These are phyloP conservation scores for Isabelozyma gotoi DNA, from an alignment of 805 yeast genomes.

Conservation along the genomic window DNA sequence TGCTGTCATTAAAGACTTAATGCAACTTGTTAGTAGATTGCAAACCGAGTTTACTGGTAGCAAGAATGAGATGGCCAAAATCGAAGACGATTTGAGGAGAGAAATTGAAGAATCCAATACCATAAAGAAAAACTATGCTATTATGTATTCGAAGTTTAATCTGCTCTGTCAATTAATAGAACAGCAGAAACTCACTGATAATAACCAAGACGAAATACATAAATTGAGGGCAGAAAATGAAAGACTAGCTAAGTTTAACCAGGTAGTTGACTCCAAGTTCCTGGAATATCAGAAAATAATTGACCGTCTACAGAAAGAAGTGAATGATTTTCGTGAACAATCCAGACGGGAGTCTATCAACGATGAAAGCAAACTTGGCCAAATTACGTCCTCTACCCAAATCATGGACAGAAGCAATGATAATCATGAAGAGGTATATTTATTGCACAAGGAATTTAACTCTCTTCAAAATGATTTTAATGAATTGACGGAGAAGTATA, in stretches of 20 bases:
- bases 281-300: slow-evolving; percentile 30
- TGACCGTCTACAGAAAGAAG: slow-evolving; percentile 30
- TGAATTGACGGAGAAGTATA: slow-evolving; percentile 12
- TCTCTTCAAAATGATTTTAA: slow-evolving; percentile 16
- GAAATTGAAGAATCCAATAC: slow-evolving; percentile 22
- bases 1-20: slow-evolving; percentile 1
- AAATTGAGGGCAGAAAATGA: slow-evolving; percentile 15
- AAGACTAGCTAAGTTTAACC: slow-evolving; percentile 14
- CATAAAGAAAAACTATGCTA: slow-evolving; percentile 18
- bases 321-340: slow-evolving; percentile 22
- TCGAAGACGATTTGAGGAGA: slow-evolving; percentile 18
- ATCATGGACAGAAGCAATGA: slow-evolving; percentile 17
- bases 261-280: slow-evolving; percentile 22
- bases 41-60: slow-evolving; percentile 19
- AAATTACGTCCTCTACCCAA: slow-evolving; percentile 2
- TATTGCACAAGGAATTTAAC: slow-evolving; percentile 13
- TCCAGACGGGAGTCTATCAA: not conserved
- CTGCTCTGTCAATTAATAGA: slow-evolving; percentile 12
- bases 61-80: slow-evolving; percentile 14
- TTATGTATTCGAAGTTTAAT: slow-evolving; percentile 18
- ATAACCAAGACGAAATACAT: slow-evolving; percentile 6
- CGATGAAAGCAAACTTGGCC: slow-evolving; percentile 2
- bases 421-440: slow-evolving; percentile 10
- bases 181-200: not conserved
- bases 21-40: slow-evolving; percentile 18